Base-by-base conservation (phyloP, 2,329 filamentous ascomycete species). In the Elsinoe ampelina region DNA sequence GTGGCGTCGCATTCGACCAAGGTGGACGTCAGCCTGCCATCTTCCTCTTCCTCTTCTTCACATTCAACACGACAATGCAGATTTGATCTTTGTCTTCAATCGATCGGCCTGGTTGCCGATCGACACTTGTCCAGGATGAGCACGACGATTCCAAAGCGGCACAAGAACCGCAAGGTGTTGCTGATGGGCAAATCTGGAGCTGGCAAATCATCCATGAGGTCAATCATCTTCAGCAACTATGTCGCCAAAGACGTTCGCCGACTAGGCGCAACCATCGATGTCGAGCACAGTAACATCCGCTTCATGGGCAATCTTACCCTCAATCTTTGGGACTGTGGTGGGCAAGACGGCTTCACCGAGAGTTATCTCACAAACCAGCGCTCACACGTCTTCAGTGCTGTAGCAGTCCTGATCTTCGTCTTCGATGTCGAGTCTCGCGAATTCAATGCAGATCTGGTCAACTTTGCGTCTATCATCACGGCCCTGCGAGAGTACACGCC, bases 201-300 rank as follows among this genome's bases (percentile, higher is more conserved):
- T 0, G 93, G 93, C 57, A 98, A 98, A 74, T 96, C 91, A 41
- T 96, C 90, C 57, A 98, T 98, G 93, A 83, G 93, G 62, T 93
- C 87, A 67, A 97, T 98, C 68, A 96, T 98, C 70, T 98, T 98
- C 74, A 95, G 89, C 77, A 97, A 97, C 73, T 97, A 96, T 71
- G 91, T 97, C 62, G 93, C 93, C 57, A 90, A 95, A 68, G 93
- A 98, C 71, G 95, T 95, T 5, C 81, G 93, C 38, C 79, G 93
- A 58, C 77, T 98, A 57, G 93, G 93, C 63, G 93, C 93, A 1
- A 98, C 93, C 11, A 97, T 98, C 69, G 93, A 98, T 70, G 93
- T 98, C 59, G 93, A 98, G 73, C 87, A 97, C 67, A 96, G 90
- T 61, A 93, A 96, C 74, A 93, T 97, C 73, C 95, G 95, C 72